Evolutionary conservation across 2,329 filamentous ascomycete species (phyloP), one percentile per base, ranked within the genome.

Genomic region (Aspergillus hiratsukae): DNA sequence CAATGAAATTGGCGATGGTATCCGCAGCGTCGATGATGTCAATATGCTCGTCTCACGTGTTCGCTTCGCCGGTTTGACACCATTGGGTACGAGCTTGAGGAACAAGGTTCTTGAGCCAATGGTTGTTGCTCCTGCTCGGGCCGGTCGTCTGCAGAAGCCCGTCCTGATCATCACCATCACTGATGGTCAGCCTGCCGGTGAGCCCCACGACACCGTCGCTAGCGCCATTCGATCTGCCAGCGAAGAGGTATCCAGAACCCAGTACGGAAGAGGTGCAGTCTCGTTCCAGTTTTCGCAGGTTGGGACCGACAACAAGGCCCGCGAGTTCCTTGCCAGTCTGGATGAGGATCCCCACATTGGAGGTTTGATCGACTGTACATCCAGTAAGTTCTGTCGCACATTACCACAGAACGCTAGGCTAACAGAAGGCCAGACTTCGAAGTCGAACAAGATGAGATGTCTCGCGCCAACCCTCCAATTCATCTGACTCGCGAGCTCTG

Each of bases 221-320:
- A 80, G 86, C 53, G 80, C 81, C 37, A 84, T 88, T 61, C 77
- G 77, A 50, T 78, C 79, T 62, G 80, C 83, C 1, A 75, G 79
- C 51, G 74, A 78, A 21, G 79, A 84, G 57, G 72, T 84, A 27
- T 66, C 75, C 25, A 73, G 76, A 43, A 76, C 78, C 51, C 78
- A 76, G 51, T 83, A 82, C 64, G 83, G 84, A 31, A 76, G 76
- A 28, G 81, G 81, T 50, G 83, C 83, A n/a, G 71, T 87, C 57
- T 80, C 83, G 0, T 87, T 87, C 75, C 84, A 88, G 66, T 87
- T 88, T 66, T 85, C 85, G 0, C 86, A 88, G 64, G 86, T 88
- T 50, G 86, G 86, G 59, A 87, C 87, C 63, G 86, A 88, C 64
- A 76, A 81, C 66, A 81, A 81, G 61, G 86, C 86, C 2, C 81